Base-by-base conservation (phyloP, 2,329 filamentous ascomycete genomes). In the Chalaropsis thielavioides region DNA sequence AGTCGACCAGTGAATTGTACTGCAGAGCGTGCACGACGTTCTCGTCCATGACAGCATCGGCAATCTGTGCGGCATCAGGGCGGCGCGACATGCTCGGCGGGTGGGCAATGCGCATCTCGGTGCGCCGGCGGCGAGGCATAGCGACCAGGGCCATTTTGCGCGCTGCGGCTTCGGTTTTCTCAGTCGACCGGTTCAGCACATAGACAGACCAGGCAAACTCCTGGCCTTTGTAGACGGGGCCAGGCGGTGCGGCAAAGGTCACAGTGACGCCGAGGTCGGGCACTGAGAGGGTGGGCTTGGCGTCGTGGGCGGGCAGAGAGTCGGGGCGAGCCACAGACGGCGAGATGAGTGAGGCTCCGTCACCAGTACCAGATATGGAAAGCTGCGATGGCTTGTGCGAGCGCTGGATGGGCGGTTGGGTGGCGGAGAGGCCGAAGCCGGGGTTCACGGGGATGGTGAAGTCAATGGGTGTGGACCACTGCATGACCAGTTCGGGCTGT, bases 121-220 rank as follows among this genome's bases (percentile, higher is more conserved):
- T 80, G 64, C 83, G 80, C 31, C 83, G 81, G 7, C 87, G 81
- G 70, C 82, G 85, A 2, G 87, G 85, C 2, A 90, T 78, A 3
- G 83, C 83, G 31, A 88, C 74, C 22, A 92, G 78, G 31, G 87
- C 87, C 44, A 94, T 79, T 71, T 89, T 89, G 62, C 88, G 83
- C 1, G 76, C 71, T 0, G 73, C 70, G 41, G 78, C 75, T n/a
- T 67, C 69, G 51, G 66, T 75, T 65, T 71, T 74, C 35, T 76
- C 80, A 49, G 77, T 76, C 59, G 82, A 83, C 61, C 86, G 83
- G 73, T 92, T 94, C 68, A 90, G 86, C 44, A 92, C 84, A 71
- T 90, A 88, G 17, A 92, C 80, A 41, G 81, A 81, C 85, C 89
- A 90, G 49, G 78, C 77, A 72, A 94, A 91, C 61, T 84, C 78